Evolutionary conservation across 768 basidiomycete species (phyloP), one percentile per base, ranked within the genome.

Genomic region (Gloeopeniophorella convolvens): DNA sequence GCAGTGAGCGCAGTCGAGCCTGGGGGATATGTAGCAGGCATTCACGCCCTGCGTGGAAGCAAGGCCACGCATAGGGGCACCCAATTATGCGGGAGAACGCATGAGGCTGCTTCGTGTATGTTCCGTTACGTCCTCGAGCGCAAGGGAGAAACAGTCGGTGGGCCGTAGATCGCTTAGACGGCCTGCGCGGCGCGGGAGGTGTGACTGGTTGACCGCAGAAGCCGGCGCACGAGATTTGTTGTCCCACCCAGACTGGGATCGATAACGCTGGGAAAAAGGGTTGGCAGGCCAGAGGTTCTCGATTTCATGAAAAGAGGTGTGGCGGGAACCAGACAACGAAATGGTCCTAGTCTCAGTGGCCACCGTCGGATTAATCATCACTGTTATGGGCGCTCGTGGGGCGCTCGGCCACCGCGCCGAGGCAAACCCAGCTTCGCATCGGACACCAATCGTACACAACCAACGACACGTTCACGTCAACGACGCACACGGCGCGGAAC

Each of bases 81-180:
- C n/a, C 15, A 33, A 28, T 42, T 31, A 33, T 31, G 27, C 26
- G 24, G 23, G 21, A 42, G 30, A 8, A n/a, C 12, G 32, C 27
- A 53, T 42, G 51, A 42, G 51, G 45, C 16, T 41, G 31, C 45
- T 42, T 52, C 45, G 10, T 48, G 33, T 46, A 27, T 36, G 6
- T 42, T 18, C 21, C 26, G 45, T 48, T 53, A 53, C 40, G 51
- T 53, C 51, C 51, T 42, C 40, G 46, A 45, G 48, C 45, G 41
- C 51, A 47, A 48, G 45, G n/a, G 23, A 26, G 37, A 21, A 30
- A 27, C 34, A 16, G 26, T 23, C 18, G 18, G 21, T 16, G 2
- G 9, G 31, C 30, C 30, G 39, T 50, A 15, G 30, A 39, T 41
- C 44, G 43, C 41, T 35, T 46, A 45, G 18, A 31, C n/a, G n/a